Conservation (phyloP, 371 early-diverging fungal genomes). For the Sporodiniella umbellata region DNA sequence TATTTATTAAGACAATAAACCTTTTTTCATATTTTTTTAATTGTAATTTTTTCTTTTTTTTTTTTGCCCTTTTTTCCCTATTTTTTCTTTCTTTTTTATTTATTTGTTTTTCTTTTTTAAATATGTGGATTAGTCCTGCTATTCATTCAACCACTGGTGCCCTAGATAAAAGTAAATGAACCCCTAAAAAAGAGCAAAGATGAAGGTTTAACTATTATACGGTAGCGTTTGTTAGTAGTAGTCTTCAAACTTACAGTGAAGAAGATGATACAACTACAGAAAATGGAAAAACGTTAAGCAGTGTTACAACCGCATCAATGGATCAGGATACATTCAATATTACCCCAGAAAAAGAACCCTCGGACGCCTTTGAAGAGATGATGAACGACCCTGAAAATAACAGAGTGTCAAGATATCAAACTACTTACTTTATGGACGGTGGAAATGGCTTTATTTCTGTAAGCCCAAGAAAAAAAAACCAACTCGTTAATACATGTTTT, state of each 20-base stretch:
- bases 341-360: neutral
- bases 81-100: neutral
- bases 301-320: neutral
- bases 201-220: neutral
- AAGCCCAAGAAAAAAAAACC: too few species aligned
- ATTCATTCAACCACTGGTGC: neutral
- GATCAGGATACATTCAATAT: neutral
- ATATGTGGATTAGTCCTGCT: neutral
- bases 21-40: neutral
- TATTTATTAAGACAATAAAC: neutral
- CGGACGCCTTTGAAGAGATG: conserved; percentile 10
- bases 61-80: conserved; percentile 1
- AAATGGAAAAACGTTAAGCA: conserved; percentile 20
- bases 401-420: conserved; percentile 24
- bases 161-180: neutral
- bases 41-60: neutral
- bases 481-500: too few species aligned
- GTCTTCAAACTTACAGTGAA: conserved; percentile 8
- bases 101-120: neutral
- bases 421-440: conserved; percentile 36
- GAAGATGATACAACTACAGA: conserved; percentile 32
- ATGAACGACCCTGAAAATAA: conserved; percentile 27
- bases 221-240: neutral
- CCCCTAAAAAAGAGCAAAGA: too few species aligned
- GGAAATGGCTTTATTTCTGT: conserved; percentile 37